phyloP scores from a whole-genome alignment of 2,329 filamentous ascomycete species.

The Emergomyces africanus region DNA sequence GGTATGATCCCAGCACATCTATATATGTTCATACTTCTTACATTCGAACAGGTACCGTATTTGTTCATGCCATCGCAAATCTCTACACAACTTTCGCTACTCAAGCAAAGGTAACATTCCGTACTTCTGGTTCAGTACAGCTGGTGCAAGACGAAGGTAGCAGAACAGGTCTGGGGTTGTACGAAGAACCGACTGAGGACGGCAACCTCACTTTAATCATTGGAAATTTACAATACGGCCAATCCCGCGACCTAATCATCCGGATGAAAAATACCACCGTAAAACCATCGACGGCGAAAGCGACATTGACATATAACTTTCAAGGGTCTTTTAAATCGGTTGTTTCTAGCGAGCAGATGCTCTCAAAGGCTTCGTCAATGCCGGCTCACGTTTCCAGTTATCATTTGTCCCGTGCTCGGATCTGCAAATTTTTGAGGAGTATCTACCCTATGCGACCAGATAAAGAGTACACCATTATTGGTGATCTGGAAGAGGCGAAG shows the following conservation, averaged over 20 bases:
- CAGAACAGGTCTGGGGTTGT: conserved; percentile 21
- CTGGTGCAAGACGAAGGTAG: conserved; percentile 14
- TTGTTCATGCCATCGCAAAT: conserved; percentile 50
- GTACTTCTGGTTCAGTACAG: conserved; percentile 9
- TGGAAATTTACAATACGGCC: conserved; percentile 48
- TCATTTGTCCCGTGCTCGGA: conserved; percentile 38
- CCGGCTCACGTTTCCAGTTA: conserved; percentile 26
- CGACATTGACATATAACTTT: conserved; percentile 12
- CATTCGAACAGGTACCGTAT: conserved; percentile 36
- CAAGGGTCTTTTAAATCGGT: conserved; percentile 2
- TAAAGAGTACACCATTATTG: conserved; percentile 25
- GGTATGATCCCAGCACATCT: conserved; percentile 5
- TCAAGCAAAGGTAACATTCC: conserved; percentile 33
- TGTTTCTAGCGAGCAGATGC: not conserved
- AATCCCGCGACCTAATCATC: conserved; percentile 45
- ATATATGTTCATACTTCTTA: not conserved
- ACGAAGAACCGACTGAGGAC: conserved; percentile 20
- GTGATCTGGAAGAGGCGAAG: conserved; percentile 4
- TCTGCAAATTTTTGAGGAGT: conserved; percentile 39
- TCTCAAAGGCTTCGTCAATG: not conserved
- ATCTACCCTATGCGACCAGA: conserved; percentile 29
- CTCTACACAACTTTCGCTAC: conserved; percentile 46
- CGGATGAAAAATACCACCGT: conserved; percentile 15
- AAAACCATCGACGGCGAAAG: conserved; percentile 17
- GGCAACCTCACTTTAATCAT: conserved; percentile 15